phyloP scores from a whole-genome alignment of 139 green algal species.

The Yamagishiella unicocca region DNA sequence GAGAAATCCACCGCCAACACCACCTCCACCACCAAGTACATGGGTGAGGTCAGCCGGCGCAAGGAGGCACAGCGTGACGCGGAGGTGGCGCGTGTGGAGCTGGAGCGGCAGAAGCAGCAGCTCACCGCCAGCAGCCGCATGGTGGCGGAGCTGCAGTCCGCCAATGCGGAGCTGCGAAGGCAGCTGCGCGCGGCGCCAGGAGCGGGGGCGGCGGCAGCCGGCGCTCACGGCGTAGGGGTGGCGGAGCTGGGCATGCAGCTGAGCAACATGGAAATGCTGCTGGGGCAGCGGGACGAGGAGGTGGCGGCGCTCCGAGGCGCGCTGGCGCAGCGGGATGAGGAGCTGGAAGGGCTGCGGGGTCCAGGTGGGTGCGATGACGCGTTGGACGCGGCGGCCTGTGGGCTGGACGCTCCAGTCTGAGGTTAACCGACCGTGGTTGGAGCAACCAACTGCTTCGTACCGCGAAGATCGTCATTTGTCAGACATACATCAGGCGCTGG shows the following conservation, averaged over 20 bases:
- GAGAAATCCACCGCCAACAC: constrained; percentile 73
- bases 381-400: no score
- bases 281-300: constrained; percentile 55
- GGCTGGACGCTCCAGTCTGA: no score
- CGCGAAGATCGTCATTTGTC: no score
- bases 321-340: constrained; percentile 60
- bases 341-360: constrained; percentile 46
- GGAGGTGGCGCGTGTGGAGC: constrained; percentile 53
- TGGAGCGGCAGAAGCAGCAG: constrained; percentile 60
- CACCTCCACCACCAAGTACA: constrained; percentile 83
- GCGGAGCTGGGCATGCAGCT: constrained; percentile 41
- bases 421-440: no score
- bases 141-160: constrained; percentile 63
- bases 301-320: constrained; percentile 56
- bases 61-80: constrained; percentile 66
- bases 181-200: background rate
- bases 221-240: background rate
- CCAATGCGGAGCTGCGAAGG: constrained; percentile 57
- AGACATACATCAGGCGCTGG: no score
- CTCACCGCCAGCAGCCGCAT: constrained; percentile 48
- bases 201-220: background rate
- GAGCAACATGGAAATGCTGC: constrained; percentile 52
- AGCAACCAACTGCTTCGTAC: no score
- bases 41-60: constrained; percentile 67
- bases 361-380: constrained; percentile 16